Base-by-base conservation (phyloP, 768 basidiomycete genomes). In the Boletus pseudopeckii region DNA sequence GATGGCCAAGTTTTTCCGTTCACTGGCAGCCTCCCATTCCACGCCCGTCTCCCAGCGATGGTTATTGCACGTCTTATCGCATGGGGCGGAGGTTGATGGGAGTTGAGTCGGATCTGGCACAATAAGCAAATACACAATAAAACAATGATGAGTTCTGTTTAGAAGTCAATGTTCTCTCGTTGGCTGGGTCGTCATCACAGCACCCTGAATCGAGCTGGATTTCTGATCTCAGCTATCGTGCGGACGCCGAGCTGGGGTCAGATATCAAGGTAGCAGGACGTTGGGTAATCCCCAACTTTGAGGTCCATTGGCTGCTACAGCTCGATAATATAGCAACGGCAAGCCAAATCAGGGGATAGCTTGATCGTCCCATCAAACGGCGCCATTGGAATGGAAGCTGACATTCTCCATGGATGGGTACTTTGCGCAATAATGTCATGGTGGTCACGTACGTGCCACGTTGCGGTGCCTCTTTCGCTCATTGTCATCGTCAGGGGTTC, bases 331-430 rank as follows among this genome's bases (percentile, higher is more conserved):
- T 11, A 32, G 30, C 30, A 32, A 32, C 30, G 10, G 51, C 48
- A 37, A 46, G 34, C 58, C 18, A 45, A 45, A 56, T 54, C 38
- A 5, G 53, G 52, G 53, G 18, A 55, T 39, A 56, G 54, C 26
- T 32, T 55, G 36, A 41, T 22, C 26, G 41, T 41, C 32, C 28
- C 53, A 48, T 54, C 53, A 55, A 49, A 15, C 26, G 5, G 34
- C 26, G 41, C 56, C 42, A 47, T 56, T 17, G 46, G 28, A 64
- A 66, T 64, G 55, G 61, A 64, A 64, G 50, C 3, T 44, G 43
- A 24, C 10, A 41, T 41, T 44, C 49, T 20, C 18, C 7, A 20
- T 6, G 30, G 39, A 10, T 22, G 26, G 38, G 24, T 40, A 36
- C 34, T 52, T 37, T 36, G 44, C 33, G 17, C 34, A 36, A 28